A percentile compares a stretch with the other conserved stretches of the same genome.
These are phyloP conservation scores for Hygrocybe coccinea DNA, from an alignment of 768 basidiomycete species.

Conservation along the genomic window DNA sequence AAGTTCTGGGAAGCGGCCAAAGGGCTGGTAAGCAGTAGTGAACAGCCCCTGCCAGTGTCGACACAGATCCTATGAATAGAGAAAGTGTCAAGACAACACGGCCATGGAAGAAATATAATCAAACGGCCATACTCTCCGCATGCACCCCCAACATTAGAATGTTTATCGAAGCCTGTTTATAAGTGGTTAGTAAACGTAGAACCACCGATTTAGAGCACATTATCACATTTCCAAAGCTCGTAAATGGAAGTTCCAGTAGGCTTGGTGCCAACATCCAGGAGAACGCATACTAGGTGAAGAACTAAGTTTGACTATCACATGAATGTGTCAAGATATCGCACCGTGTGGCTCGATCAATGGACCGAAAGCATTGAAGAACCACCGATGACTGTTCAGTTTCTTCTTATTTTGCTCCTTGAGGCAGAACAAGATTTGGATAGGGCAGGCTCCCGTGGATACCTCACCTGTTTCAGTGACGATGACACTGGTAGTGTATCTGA, in stretches of 20 bases:
- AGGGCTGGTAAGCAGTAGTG: conserved; percentile 66
- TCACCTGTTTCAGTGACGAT: conserved; percentile 77
- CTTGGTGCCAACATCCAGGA: conserved; percentile 94
- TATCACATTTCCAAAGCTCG: conserved; percentile 86
- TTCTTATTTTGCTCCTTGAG: conserved; percentile 96
- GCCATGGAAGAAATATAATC: background rate
- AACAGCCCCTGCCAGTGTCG: conserved; percentile 70
- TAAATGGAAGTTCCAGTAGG: conserved; percentile 93
- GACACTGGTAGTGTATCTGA: conserved; percentile 72
- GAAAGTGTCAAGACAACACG: background rate
- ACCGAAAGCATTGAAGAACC: conserved; percentile 97
- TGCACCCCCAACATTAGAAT: conserved; percentile 84
- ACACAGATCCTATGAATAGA: conserved; percentile 61
- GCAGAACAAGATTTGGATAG: conserved; percentile 86
- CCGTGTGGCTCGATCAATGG: conserved; percentile 83
- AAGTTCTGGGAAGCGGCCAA: conserved; percentile 94
- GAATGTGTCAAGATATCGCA: conserved; percentile 23
- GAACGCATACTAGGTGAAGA: conserved; percentile 61
- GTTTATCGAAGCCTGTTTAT: conserved; percentile 62
- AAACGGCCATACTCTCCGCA: conserved; percentile 73
- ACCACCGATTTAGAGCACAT: background rate
- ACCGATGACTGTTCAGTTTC: conserved; percentile 91
- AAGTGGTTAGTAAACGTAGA: conserved; percentile 23
- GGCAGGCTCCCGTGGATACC: conserved; percentile 67
- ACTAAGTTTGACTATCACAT: background rate